These are phyloP conservation scores for Orbilia quercus DNA, from an alignment of 2,329 filamentous ascomycete species.

Conservation along the genomic window DNA sequence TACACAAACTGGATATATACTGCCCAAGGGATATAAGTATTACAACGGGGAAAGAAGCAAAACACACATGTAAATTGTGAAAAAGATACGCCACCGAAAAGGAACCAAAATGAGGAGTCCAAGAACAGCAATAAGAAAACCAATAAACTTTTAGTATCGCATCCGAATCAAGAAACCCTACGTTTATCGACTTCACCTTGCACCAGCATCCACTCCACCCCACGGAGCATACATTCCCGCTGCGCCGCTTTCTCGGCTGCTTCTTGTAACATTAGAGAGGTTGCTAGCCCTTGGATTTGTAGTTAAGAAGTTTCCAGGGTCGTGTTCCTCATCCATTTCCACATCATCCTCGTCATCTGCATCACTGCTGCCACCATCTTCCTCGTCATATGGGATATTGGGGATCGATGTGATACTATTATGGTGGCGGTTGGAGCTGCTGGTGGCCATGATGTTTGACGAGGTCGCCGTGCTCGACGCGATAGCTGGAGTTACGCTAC, in stretches of 20 bases:
- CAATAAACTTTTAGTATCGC: constrained; percentile 30
- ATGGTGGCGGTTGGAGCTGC: constrained; percentile 13
- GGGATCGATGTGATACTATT: constrained; percentile 22
- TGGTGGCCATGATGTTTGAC: not conserved
- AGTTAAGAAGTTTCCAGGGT: constrained; percentile 26
- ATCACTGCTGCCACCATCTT: constrained; percentile 39
- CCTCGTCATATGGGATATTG: constrained; percentile 23
- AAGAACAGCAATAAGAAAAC: not conserved
- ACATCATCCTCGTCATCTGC: constrained; percentile 59
- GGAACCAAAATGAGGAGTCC: not conserved
- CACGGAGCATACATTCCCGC: constrained; percentile 51
- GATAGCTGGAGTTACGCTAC: constrained; percentile 37
- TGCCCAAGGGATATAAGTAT: constrained; percentile 34
- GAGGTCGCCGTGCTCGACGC: constrained; percentile 18
- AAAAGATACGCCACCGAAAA: not conserved
- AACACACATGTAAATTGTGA: not conserved
- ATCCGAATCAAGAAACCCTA: not conserved
- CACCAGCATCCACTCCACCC: constrained; percentile 31
- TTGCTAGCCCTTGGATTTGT: constrained; percentile 27
- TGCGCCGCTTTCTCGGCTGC: constrained; percentile 48
- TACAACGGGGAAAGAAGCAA: not conserved
- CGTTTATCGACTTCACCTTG: constrained; percentile 13
- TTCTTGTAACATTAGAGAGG: constrained; percentile 38
- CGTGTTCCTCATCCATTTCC: constrained; percentile 53
- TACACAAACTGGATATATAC: constrained; percentile 33